Conservation (phyloP, 106 monocot genomes). For the Xerophyta viscosa region DNA sequence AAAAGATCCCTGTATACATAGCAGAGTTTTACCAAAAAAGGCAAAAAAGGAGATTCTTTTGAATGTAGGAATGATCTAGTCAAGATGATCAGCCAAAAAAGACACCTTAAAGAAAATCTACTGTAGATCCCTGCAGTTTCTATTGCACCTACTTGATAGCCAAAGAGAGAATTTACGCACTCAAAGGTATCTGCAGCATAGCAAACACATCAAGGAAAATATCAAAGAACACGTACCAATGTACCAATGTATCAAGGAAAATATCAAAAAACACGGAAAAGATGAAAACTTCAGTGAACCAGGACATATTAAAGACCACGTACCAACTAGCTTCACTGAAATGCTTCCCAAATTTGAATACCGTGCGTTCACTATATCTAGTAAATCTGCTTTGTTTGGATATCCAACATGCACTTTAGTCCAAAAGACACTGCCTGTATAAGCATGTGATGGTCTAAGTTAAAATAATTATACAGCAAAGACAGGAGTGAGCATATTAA, state of each 20-base stretch:
- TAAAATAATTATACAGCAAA: too few species aligned
- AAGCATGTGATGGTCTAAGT: too few species aligned
- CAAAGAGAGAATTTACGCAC: constrained; percentile 29
- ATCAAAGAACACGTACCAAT: background rate
- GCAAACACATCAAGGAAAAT: constrained; percentile 1
- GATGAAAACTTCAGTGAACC: too few species aligned
- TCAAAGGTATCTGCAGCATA: constrained; percentile 58
- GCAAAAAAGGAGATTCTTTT: background rate
- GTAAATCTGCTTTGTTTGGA: constrained; percentile 47
- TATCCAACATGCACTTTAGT: constrained; percentile 59
- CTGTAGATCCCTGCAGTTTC: constrained; percentile 15
- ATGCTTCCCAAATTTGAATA: constrained; percentile 48
- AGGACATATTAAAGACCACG: constrained; percentile 1
- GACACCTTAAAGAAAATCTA: constrained; percentile 70
- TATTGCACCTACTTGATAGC: constrained; percentile 19
- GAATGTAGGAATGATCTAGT: background rate
- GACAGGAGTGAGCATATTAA: too few species aligned
- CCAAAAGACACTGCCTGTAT: constrained; percentile 64
- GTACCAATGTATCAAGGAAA: too few species aligned
- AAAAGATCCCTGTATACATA: constrained; percentile 66
- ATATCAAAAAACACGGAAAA: too few species aligned
- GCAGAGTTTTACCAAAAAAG: background rate
- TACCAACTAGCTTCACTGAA: constrained; percentile 57
- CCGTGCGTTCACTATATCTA: constrained; percentile 50
- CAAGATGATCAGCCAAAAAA: background rate